Evolutionary conservation across 192 early-diverging fungal species (phyloP).

Genomic region (Backusella australiensis): DNA sequence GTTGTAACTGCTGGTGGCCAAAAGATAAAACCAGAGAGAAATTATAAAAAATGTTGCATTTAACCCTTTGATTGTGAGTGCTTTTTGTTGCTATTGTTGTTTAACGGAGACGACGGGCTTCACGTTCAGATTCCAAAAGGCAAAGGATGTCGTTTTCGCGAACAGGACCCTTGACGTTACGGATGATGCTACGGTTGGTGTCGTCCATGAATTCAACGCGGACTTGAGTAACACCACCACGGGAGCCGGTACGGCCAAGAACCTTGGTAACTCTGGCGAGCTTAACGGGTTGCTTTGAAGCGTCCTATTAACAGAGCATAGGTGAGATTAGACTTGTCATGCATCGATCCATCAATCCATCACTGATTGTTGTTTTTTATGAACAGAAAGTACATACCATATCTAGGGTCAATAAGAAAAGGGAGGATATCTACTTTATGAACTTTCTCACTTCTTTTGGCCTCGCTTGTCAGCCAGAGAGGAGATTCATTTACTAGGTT

Average conservation of each 20-base stretch:
- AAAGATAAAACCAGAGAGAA: background rate
- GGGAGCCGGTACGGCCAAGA: slow-evolving; percentile 98
- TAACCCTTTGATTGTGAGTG: background rate
- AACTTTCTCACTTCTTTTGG: background rate
- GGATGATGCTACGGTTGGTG: slow-evolving; percentile 91
- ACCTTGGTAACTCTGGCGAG: slow-evolving; percentile 94
- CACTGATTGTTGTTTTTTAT: background rate
- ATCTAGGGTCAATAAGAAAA: slow-evolving; percentile 15
- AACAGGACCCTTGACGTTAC: slow-evolving; percentile 99
- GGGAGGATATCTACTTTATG: slow-evolving; percentile 6
- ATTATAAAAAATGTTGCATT: background rate
- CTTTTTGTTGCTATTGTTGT: background rate
- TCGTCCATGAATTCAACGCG: slow-evolving; percentile 99
- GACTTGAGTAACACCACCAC: slow-evolving; percentile 99
- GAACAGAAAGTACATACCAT: background rate
- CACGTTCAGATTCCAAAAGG: slow-evolving; percentile 98
- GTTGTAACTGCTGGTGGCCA: background rate
- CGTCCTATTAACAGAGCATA: slow-evolving; percentile 14
- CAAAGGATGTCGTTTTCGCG: slow-evolving; percentile 94
- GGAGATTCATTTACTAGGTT: slow-evolving; percentile 5
- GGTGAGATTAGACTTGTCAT: background rate
- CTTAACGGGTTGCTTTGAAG: slow-evolving; percentile 67
- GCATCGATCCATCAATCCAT: slow-evolving; percentile 17
- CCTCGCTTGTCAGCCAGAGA: background rate
- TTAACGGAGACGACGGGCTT: slow-evolving; percentile 98